Base-by-base conservation (phyloP, 1,284 basidiomycete genomes). In the Ustilago sp. region DNA sequence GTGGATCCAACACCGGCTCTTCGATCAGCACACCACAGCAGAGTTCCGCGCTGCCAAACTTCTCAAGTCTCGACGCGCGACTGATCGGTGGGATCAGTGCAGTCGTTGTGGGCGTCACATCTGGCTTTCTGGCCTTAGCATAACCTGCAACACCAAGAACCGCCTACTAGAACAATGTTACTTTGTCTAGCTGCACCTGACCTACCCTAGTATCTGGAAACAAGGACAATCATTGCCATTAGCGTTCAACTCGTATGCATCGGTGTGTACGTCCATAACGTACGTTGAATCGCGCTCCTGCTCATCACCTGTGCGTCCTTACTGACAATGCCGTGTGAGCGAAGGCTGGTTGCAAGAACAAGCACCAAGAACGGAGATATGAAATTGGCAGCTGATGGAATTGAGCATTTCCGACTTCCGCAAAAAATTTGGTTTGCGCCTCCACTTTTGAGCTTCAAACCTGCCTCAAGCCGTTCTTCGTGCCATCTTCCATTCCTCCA, bases 21-120 rank as follows among this genome's bases (percentile, higher is more conserved):
- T 28, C 68, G 38, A 36, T 45, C 8, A 67, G 68, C 47, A 68
- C 73, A 13, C 60, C 68, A 17, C 62, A 68, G 52, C 39, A 58
- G 31, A 59, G 63, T 17, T 51, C 52, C 12, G 59, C 72, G 13
- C 1, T 32, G 23, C 9, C 50, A 17, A 11, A 47, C 5, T 36
- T 58, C 9, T 19, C 47, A 12, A 12, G 34, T 6, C 19, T 38
- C 34, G 35, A 43, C 39, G 50, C 32, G 2, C 34, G 34, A 1
- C 12, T 50, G 32, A 23, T 48, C 15, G 15, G 41, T 11, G 53
- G 36, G 8, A 11, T 64, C 1, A 43, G 62, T 50, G 32, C 36
- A 3, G 13, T 56, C 1, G 53, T 38, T 12, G 23, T 67, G 12
- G 36, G 36, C 6, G 23, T 72, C 15, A 54, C 58, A 2, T 54